These are phyloP conservation scores for Carpinus fangiana DNA, from an alignment of 306 rosid genomes.

Conservation along the genomic window DNA sequence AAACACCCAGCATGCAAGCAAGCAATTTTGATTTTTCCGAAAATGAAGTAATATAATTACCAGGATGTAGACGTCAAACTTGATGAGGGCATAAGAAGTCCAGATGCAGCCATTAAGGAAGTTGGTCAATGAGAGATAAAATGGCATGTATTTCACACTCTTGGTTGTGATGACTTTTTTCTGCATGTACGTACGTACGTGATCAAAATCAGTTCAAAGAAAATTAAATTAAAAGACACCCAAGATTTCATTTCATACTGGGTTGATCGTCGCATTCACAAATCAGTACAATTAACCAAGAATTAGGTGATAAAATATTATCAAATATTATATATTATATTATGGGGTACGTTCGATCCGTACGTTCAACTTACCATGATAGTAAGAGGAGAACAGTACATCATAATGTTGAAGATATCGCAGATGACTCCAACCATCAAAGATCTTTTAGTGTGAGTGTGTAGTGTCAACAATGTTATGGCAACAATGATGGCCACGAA, in stretches of 20 bases:
- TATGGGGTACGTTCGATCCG: no score
- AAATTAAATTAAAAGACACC: not conserved
- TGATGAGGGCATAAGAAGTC: slow-evolving; percentile 77
- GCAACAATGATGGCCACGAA: slow-evolving; percentile 40
- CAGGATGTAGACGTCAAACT: slow-evolving; percentile 57
- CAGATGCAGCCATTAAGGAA: slow-evolving; percentile 67
- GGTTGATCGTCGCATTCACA: no score
- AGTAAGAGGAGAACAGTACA: slow-evolving; percentile 72
- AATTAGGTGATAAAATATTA: no score
- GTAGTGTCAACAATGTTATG: slow-evolving; percentile 41
- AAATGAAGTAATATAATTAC: slow-evolving; percentile 23
- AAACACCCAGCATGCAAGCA: no score
- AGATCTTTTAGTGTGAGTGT: slow-evolving; percentile 43
- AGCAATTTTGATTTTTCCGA: not conserved
- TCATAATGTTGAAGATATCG: slow-evolving; percentile 67
- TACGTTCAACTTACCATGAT: slow-evolving; percentile 41
- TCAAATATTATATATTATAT: no score
- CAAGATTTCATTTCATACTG: no score
- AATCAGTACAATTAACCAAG: no score
- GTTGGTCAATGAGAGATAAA: slow-evolving; percentile 64
- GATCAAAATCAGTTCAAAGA: not conserved
- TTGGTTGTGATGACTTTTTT: slow-evolving; percentile 55
- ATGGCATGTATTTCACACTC: slow-evolving; percentile 82
- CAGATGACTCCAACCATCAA: slow-evolving; percentile 60
- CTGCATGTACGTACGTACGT: slow-evolving; percentile 28